phyloP scores from a whole-genome alignment of 2,329 filamentous ascomycete genomes.

The Amesomyces nigricolor region DNA sequence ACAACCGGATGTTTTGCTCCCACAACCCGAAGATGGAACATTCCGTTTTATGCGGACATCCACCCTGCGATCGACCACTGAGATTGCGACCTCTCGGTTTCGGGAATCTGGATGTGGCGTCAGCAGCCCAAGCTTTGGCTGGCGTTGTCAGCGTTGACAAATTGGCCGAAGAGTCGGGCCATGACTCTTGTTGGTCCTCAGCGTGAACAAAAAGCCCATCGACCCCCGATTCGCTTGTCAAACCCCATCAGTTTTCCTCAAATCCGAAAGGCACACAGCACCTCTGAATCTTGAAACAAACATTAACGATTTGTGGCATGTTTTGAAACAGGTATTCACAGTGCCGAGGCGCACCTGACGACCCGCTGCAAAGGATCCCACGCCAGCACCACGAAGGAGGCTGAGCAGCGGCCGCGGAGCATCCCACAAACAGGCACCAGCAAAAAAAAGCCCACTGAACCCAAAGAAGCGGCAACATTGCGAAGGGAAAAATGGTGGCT shows the following conservation, averaged over 20 bases:
- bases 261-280: neutral
- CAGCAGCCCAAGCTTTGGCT: slow-evolving; percentile 5
- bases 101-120: slow-evolving; percentile 11
- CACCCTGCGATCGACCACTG: slow-evolving; percentile 1
- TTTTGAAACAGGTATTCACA: slow-evolving; percentile 10
- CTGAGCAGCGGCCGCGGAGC: slow-evolving; percentile 9
- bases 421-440: slow-evolving; percentile 16
- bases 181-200: neutral
- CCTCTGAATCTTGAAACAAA: neutral
- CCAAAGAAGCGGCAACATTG: slow-evolving; percentile 4
- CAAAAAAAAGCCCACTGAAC: neutral
- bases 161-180: slow-evolving; percentile 4
- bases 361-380: neutral
- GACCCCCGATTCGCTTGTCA: neutral
- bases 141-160: slow-evolving; percentile 24
- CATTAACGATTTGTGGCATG: neutral
- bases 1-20: neutral
- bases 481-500: neutral
- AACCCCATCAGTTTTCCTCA: neutral
- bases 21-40: neutral
- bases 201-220: slow-evolving; percentile 8
- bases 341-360: neutral
- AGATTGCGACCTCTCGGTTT: slow-evolving; percentile 8
- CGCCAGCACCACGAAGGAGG: neutral
- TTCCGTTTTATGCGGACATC: no score